Percentiles rank a stretch among this genome's conserved stretches.
phyloP scores from a whole-genome alignment of 768 basidiomycete genomes.

The Hortiboletus campestris region DNA sequence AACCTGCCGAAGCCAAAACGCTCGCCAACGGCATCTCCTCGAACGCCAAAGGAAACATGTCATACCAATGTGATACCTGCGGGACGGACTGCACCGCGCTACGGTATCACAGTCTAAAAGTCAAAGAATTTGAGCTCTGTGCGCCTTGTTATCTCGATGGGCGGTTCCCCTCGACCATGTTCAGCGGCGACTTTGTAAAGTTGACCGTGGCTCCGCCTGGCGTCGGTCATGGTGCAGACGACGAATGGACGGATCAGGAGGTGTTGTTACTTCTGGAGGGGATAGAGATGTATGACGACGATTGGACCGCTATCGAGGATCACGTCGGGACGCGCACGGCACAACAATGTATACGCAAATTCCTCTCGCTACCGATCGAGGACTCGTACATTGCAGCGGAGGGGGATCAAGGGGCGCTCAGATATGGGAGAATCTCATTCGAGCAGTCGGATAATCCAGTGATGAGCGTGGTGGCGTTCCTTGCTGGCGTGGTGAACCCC shows the following conservation, averaged over 20 bases:
- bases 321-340: slow-evolving; percentile 90
- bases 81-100: slow-evolving; percentile 87
- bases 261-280: slow-evolving; percentile 87
- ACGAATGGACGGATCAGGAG: slow-evolving; percentile 92
- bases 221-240: slow-evolving; percentile 41
- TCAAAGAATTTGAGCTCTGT: slow-evolving; percentile 89
- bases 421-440: slow-evolving; percentile 82
- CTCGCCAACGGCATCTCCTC: slow-evolving; percentile 53
- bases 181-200: slow-evolving; percentile 95
- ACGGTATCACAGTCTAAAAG: slow-evolving; percentile 91
- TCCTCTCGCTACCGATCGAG: slow-evolving; percentile 95
- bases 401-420: slow-evolving; percentile 69
- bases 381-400: slow-evolving; percentile 85
- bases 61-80: slow-evolving; percentile 89
- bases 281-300: slow-evolving; percentile 97
- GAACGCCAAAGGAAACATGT: slow-evolving; percentile 47
- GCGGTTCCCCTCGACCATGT: slow-evolving; percentile 94
- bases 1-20: slow-evolving; percentile 61
- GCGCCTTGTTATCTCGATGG: slow-evolving; percentile 93
- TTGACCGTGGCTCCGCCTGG: slow-evolving; percentile 47
- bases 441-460: slow-evolving; percentile 96
- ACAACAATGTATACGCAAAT: slow-evolving; percentile 94
- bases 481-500: slow-evolving; percentile 89
- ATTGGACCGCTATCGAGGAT: slow-evolving; percentile 90
- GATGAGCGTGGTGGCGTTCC: slow-evolving; percentile 97